Conservation (phyloP, 148 eudicot species). For the Amaranthus hypochondriacus region DNA sequence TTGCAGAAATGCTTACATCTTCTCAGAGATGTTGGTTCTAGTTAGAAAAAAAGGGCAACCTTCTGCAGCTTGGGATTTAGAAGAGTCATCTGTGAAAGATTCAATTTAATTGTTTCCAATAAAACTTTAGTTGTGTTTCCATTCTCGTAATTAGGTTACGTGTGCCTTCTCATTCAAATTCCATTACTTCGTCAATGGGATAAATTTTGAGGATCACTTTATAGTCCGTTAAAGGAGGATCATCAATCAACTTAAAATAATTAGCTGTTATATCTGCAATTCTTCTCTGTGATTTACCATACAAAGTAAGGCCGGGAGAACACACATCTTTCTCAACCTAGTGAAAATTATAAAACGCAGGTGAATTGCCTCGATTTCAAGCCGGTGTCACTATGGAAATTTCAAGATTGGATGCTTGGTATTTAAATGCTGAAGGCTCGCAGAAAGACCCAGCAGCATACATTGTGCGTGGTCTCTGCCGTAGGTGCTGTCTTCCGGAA, state of each 20-base stretch:
- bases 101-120: not conserved
- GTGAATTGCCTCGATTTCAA: constrained; percentile 87
- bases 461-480: constrained; percentile 78
- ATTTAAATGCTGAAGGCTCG: constrained; percentile 51
- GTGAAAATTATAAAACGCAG: constrained; percentile 30
- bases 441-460: constrained; percentile 73
- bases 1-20: not conserved
- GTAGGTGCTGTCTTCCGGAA: constrained; percentile 94
- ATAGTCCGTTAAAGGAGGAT: not conserved
- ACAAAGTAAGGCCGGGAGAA: too few species aligned
- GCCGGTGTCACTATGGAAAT: constrained; percentile 97
- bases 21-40: not conserved
- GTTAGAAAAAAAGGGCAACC: not conserved
- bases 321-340: not conserved
- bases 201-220: too few species aligned
- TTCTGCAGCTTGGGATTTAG: not conserved
- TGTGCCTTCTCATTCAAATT: not conserved
- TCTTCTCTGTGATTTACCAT: not conserved
- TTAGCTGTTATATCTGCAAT: not conserved
- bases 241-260: not conserved
- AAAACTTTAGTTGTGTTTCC: not conserved
- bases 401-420: constrained; percentile 88
- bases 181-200: too few species aligned
- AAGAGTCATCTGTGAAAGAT: not conserved
- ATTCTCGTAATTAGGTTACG: not conserved